These are phyloP conservation scores for Tolypocladium inflatum DNA, from an alignment of 2,329 filamentous ascomycete genomes.

Conservation along the genomic window DNA sequence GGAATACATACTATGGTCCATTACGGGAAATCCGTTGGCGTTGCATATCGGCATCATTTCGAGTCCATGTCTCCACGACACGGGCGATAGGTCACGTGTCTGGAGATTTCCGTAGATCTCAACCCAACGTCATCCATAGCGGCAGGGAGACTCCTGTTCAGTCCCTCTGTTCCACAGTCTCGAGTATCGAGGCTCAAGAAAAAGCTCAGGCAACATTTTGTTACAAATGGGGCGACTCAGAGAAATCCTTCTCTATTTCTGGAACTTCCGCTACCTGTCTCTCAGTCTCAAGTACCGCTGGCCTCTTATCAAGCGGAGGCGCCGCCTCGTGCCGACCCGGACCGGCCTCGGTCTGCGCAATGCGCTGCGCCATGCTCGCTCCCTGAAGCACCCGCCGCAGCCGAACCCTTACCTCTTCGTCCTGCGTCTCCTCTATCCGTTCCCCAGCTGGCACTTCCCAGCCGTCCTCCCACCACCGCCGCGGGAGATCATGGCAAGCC, in stretches of 20 bases:
- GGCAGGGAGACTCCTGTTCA: no score
- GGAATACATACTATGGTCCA: no score
- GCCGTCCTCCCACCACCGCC: slow-evolving; percentile 6
- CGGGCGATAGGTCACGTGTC: no score
- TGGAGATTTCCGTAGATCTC: no score
- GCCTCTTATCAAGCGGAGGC: slow-evolving; percentile 8
- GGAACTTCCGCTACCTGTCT: slow-evolving; percentile 11
- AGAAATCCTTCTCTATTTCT: slow-evolving; percentile 3
- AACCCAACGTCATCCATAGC: no score
- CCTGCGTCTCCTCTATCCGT: slow-evolving; percentile 5
- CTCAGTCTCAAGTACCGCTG: slow-evolving; percentile 7
- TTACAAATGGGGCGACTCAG: neutral
- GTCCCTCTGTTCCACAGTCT: no score
- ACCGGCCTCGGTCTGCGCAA: slow-evolving; percentile 6
- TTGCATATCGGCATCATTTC: no score
- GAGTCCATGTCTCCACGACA: no score
- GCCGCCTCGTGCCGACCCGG: slow-evolving; percentile 5
- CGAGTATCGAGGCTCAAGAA: no score
- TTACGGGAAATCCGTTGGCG: no score
- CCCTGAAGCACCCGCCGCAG: neutral
- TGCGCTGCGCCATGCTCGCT: slow-evolving; percentile 3
- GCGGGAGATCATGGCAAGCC: slow-evolving; percentile 7
- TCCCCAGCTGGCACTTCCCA: slow-evolving; percentile 6
- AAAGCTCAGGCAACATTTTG: no score
- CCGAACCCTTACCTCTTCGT: slow-evolving; percentile 5